Base-by-base conservation (phyloP, 1,284 basidiomycete species). In the Naganishia cerealis region DNA sequence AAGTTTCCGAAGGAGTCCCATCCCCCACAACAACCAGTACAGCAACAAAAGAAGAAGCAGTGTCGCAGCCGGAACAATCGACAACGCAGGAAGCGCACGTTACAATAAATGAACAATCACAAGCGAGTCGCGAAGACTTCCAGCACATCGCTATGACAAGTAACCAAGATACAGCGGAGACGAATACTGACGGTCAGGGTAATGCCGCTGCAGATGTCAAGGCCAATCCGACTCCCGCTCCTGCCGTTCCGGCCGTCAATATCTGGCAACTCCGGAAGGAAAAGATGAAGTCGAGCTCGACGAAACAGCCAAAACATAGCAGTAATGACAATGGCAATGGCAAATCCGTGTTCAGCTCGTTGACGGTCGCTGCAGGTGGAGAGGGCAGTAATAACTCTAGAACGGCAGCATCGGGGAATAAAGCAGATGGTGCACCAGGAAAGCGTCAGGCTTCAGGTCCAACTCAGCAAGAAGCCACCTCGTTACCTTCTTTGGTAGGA, bases 181-280 rank as follows among this genome's bases (percentile, higher is more conserved):
- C 46, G n/a, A 50, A 13, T 24, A 13, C 6, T 24, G 15, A 24
- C 7, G 21, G 8, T 24, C n/a, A 21, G 46, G 21, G 24, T n/a
- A 18, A 15, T 15, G 16, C n/a, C 18, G 46, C 46, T 50, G 1
- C 46, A 10, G 21, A 50, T 50, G 46, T 9, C 46, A 50, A 50
- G 46, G 46, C 21, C 1, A 24, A 24, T 18, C 16, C 43, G 4
- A 50, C n/a, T 24, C 46, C 54, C 3, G n/a, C 40, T n/a, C 15
- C 42, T 8, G 5, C 54, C 50, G 63, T 40, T 8, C 63, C 73
- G 1, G 59, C 68, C 9, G 73, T 76, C 38, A 79, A 80, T 66
- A 71, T 77, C 10, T 81, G 80, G 79, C 75, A 77, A 33, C 26
- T 75, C 50, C 67, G 77, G 52, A 78, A 76, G 70, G 78, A 77